phyloP scores from a whole-genome alignment of 1,284 basidiomycete genomes.

The Cryptococcus maquisensis region DNA sequence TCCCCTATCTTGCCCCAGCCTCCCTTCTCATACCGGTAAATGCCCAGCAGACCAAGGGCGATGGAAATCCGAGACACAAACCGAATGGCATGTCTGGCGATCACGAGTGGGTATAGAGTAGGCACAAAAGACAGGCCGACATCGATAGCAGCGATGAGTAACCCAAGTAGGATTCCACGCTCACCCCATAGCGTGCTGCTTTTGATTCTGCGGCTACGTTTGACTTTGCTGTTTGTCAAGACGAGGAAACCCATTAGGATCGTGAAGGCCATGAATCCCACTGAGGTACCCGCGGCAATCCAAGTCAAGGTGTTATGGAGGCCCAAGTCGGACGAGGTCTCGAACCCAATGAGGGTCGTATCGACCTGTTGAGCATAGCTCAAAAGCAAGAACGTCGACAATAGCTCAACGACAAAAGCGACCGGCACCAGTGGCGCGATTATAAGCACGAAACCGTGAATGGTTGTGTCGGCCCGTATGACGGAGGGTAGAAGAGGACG shows the following conservation, averaged over 20 bases:
- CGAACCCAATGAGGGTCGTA: not conserved
- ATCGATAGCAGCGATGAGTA: slow-evolving; percentile 4
- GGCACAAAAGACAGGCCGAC: slow-evolving; percentile 4
- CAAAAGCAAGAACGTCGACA: slow-evolving; percentile 14
- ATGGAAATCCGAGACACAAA: not conserved
- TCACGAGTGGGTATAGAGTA: slow-evolving; percentile 4
- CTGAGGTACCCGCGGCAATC: not conserved
- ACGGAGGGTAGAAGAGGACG: slow-evolving; percentile 9
- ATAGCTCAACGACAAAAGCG: slow-evolving; percentile 9
- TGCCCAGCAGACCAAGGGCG: not conserved
- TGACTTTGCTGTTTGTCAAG: slow-evolving; percentile 3
- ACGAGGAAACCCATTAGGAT: slow-evolving; percentile 10
- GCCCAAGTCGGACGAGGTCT: not conserved
- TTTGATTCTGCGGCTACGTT: not conserved
- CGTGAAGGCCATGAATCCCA: slow-evolving; percentile 4
- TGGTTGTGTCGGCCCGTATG: not conserved
- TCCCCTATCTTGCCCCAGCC: not conserved
- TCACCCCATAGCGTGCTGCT: slow-evolving; percentile 3
- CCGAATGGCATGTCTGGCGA: slow-evolving; percentile 1
- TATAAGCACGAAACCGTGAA: slow-evolving; percentile 5
- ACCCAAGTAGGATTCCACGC: not conserved
- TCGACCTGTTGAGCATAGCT: slow-evolving; percentile 1
- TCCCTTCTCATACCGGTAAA: not conserved
- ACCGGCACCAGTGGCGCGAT: slow-evolving; percentile 19
- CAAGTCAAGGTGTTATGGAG: not conserved